phyloP scores from a whole-genome alignment of 75 land plant genomes.

The Ceratopteris richardii region DNA sequence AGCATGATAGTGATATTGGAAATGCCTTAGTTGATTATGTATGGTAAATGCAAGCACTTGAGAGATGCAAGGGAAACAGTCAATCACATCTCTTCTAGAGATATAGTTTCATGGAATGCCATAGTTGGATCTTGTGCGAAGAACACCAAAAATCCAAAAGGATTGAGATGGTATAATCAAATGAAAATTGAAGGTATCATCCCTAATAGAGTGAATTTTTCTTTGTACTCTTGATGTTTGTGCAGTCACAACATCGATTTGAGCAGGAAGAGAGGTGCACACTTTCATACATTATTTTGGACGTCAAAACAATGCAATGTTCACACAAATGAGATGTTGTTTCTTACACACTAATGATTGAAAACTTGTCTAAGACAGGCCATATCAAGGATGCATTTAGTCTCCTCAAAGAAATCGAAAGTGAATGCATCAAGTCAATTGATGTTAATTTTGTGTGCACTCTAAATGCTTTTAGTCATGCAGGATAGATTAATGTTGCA shows the following conservation, averaged over 20 bases:
- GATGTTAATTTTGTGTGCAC: constrained; percentile 27
- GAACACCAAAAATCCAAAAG: constrained; percentile 24
- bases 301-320: background rate
- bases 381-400: constrained; percentile 16
- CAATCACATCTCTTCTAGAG: constrained; percentile 33
- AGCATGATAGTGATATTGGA: constrained; percentile 1
- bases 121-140: constrained; percentile 27
- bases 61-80: constrained; percentile 27
- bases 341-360: constrained; percentile 34
- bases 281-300: background rate
- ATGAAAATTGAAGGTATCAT: constrained; percentile 30
- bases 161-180: constrained; percentile 25
- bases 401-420: constrained; percentile 20
- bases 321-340: constrained; percentile 6
- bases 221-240: constrained; percentile 26
- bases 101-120: constrained; percentile 39
- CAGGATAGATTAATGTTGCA: constrained; percentile 25
- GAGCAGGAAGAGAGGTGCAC: constrained; percentile 16
- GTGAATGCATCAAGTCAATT: constrained; percentile 20
- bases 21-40: constrained; percentile 15
- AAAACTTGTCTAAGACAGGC: constrained; percentile 22
- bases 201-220: constrained; percentile 50
- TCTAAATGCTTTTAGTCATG: constrained; percentile 36
- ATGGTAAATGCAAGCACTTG: constrained; percentile 15
- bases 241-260: constrained; percentile 8